These are phyloP conservation scores for Aspergillus conjunctus DNA, from an alignment of 495 filamentous ascomycete species.

Conservation along the genomic window DNA sequence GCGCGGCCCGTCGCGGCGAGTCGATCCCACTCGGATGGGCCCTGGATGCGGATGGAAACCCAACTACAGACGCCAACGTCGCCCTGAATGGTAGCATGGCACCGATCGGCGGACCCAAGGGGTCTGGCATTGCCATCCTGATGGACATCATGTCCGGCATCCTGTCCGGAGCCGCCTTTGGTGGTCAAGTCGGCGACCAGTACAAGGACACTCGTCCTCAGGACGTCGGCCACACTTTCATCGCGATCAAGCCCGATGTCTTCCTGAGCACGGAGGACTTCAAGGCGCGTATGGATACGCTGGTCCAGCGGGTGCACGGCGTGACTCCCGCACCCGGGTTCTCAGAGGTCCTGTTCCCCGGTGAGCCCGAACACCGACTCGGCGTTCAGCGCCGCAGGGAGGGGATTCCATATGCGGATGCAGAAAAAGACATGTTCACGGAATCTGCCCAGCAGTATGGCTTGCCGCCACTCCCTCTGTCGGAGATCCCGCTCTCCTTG, in stretches of 20 bases:
- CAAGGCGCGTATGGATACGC: constrained; percentile 25
- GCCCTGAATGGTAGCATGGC: constrained; percentile 31
- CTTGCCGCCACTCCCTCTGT: constrained; percentile 14
- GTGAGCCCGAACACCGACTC: constrained; percentile 18
- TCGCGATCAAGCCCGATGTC: constrained; percentile 34
- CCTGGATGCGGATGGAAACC: constrained; percentile 29
- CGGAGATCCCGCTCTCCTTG: constrained; percentile 14
- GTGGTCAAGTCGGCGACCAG: constrained; percentile 31
- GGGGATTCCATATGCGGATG: constrained; percentile 23
- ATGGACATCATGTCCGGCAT: constrained; percentile 38
- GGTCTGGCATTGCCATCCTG: constrained; percentile 34
- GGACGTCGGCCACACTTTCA: constrained; percentile 35
- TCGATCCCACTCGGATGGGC: constrained; percentile 34
- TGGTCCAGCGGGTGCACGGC: constrained; percentile 20
- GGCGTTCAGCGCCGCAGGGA: constrained; percentile 13
- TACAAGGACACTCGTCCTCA: constrained; percentile 29
- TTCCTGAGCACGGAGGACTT: constrained; percentile 32
- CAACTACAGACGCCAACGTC: constrained; percentile 29
- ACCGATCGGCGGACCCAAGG: constrained; percentile 39
- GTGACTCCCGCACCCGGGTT: constrained; percentile 18
- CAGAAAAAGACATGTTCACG: constrained; percentile 18
- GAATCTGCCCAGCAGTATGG: constrained; percentile 21
- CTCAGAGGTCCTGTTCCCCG: constrained; percentile 15
- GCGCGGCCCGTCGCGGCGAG: constrained; percentile 34
- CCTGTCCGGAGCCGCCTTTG: constrained; percentile 33